Evolutionary conservation across 768 basidiomycete species (phyloP).

Genomic region (Pleurotus sapidus): DNA sequence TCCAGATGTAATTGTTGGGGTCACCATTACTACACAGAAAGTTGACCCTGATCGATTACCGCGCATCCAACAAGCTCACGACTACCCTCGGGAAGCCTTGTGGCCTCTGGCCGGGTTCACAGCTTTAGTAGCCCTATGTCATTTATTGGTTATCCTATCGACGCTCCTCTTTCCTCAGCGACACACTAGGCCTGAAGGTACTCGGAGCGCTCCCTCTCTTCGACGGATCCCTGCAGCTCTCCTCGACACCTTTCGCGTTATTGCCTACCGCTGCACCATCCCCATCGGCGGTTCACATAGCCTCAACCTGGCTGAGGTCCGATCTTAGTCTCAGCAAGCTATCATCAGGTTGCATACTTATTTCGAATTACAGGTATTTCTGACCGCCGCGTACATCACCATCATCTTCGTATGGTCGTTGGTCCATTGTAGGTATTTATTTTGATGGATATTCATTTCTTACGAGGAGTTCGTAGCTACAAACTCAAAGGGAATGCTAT

Average conservation of each 20-base stretch:
- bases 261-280: constrained; percentile 34
- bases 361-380: constrained; percentile 19
- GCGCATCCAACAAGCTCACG: constrained; percentile 7
- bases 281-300: constrained; percentile 32
- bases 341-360: neutral
- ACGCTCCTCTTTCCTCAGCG: constrained; percentile 16
- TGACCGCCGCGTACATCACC: constrained; percentile 29
- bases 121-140: constrained; percentile 32
- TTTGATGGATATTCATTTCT: neutral
- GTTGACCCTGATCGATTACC: constrained; percentile 1
- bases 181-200: neutral
- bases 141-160: constrained; percentile 22
- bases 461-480: constrained; percentile 15
- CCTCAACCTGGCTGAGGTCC: constrained; percentile 38
- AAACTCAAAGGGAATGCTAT: constrained; percentile 23
- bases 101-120: constrained; percentile 41
- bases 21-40: constrained; percentile 3
- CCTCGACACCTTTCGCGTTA: constrained; percentile 28
- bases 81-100: constrained; percentile 40
- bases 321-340: neutral
- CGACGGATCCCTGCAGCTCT: constrained; percentile 29
- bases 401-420: constrained; percentile 30
- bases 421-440: constrained; percentile 30
- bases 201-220: constrained; percentile 13
- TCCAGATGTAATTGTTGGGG: neutral